Evolutionary conservation across 2,329 filamentous ascomycete species (phyloP), one percentile per base, ranked within the genome.

Genomic region (Sclerotinia glacialis): DNA sequence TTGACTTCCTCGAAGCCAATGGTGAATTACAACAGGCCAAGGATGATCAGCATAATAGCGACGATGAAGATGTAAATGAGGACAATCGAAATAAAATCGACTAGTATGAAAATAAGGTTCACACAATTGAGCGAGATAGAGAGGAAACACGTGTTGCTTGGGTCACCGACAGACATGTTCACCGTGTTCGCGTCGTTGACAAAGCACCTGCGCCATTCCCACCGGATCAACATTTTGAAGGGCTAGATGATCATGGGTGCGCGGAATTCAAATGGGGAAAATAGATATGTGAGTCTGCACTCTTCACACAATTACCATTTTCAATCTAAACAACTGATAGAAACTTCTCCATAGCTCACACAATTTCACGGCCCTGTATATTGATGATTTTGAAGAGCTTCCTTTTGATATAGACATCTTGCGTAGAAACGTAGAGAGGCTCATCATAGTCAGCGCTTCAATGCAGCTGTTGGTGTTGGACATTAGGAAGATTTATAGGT

Each of bases 361-460:
- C 34, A 68, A 68, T 26, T 79, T 79, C 52, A 75, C 77, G 26
- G 76, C 76, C 4, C 75, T 77, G 66, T 79, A 79, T 52, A 75
- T 79, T 12, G 77, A 72, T 59, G 69, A 71, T 53, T 71, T 69
- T 65, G 68, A 71, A 37, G 54, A 71, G 5, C 68, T 72, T 60
- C 71, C 71, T 34, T 72, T 71, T 47, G 66, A 70, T 53, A n/a
- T 68, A 34, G 77, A 67, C 74, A 74, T 49, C 69, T 72, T 65
- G 72, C 75, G 50, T 49, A 75, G 50, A 72, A 72, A 59, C 56
- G 60, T 78, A 46, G 77, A 79, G 66, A 72, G 77, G n/a, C 64
- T 79, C 1, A 71, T 79, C 9, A 72, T 78, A 34, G 74, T 78
- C 2, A 78, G 77, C 7, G 74, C 77, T 6, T 77, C 77, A 0